Evolutionary conservation across 208 protist genomes (phyloP), one percentile per base, ranked within the genome.

Genomic region (Leishmania major): DNA sequence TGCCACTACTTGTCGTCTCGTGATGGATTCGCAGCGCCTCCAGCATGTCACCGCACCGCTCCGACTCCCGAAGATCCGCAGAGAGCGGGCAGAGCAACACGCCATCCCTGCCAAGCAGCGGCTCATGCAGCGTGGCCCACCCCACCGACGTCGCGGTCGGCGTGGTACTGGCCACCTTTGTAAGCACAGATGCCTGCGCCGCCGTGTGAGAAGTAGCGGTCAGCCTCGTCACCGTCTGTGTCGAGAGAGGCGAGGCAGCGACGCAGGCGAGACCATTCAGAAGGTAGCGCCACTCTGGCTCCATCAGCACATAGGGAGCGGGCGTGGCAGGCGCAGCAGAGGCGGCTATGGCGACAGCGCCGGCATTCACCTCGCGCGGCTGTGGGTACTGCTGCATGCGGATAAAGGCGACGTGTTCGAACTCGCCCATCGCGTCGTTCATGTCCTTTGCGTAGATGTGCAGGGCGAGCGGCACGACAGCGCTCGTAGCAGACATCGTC

Each of bases 361-460:
- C 51, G n/a, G 53, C 70, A n/a, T 60, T 64, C 47, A 22, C 73
- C 6, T 73, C 76, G 40, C 17, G 51, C 57, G 37, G n/a, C 80
- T 49, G 75, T n/a, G 49, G 57, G 47, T 73, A 66, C 40, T 72
- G 83, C 57, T 81, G 59, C 45, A 94, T 55, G 8, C 92, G 90
- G 43, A 95, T 84, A 75, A 93, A 93, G 40, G 90, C 92, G 55
- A 95, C 88, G 79, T 92, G 90, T 64, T 81, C 85, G 74, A 90
- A 95, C 71, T 78, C 81, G 19, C 43, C 72, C 43, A 74, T 80
- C 3, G 35, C 70, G 28, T 86, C 82, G 22, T 67, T 62, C 77
- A 77, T 76, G 35, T 81, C 78, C 78, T 86, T 86, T 22, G 82
- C 82, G 67, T 79, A 86, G 57, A 86, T 75, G 64, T 86, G 82